Evolutionary conservation across 129 eudicot genomes (phyloP).

Genomic region (Apium graveolens): DNA sequence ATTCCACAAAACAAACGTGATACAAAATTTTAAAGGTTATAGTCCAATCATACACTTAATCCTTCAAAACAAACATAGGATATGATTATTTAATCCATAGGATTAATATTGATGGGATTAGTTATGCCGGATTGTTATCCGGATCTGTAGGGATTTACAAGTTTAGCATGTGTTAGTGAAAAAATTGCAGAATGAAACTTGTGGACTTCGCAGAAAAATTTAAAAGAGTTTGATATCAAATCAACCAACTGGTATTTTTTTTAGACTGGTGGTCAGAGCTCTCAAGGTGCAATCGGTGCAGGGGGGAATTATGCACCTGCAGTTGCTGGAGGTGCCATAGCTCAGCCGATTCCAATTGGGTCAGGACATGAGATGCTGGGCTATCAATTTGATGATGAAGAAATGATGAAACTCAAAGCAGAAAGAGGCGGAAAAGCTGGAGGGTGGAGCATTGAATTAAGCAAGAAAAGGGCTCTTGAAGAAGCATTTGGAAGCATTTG

Average conservation of each 20-base stretch:
- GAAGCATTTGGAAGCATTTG: conserved; percentile 95
- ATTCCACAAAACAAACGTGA: too few relatives aligned
- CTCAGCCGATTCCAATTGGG: conserved; percentile 68
- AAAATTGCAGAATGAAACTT: background rate
- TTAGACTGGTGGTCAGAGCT: conserved; percentile 42
- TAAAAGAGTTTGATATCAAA: background rate
- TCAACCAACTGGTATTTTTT: background rate
- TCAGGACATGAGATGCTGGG: conserved; percentile 47
- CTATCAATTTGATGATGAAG: conserved; percentile 68
- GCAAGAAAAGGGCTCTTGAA: conserved; percentile 86
- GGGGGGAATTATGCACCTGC: conserved; percentile 92
- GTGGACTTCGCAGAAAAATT: background rate
- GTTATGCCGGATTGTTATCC: too few relatives aligned
- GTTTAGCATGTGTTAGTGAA: background rate
- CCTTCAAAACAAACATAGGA: too few relatives aligned
- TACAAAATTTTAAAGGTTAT: too few relatives aligned
- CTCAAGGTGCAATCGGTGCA: conserved; percentile 45
- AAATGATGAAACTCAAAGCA: conserved; percentile 64
- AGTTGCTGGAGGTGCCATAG: conserved; percentile 66
- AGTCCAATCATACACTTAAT: too few relatives aligned
- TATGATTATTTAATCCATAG: too few relatives aligned
- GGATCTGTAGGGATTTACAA: background rate
- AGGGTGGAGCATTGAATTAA: conserved; percentile 83
- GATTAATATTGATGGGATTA: too few relatives aligned
- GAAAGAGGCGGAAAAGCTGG: conserved; percentile 85